Percentiles rank a stretch among this genome's conserved stretches.
Conservation (phyloP, 768 basidiomycete genomes). For the Crassisporium funariophilum region DNA sequence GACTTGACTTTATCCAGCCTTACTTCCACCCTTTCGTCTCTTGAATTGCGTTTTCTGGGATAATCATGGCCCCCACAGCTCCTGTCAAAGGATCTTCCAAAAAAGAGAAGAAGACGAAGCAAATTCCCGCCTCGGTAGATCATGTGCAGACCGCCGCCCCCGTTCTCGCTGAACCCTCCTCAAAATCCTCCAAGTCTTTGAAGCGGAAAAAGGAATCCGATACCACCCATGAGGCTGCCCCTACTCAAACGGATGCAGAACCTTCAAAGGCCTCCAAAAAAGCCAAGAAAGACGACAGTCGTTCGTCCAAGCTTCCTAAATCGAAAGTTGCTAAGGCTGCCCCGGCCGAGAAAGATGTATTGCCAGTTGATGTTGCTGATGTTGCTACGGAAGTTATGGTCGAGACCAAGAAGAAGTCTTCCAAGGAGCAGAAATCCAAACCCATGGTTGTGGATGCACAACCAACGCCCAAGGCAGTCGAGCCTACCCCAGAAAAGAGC, state of each 20-base stretch:
- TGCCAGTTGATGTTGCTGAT: too few relatives aligned
- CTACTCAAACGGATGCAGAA: conserved; percentile 14
- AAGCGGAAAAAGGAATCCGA: conserved; percentile 33
- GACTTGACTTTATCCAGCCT: neutral
- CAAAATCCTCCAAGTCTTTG: conserved; percentile 23
- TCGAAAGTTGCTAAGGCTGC: conserved; percentile 8
- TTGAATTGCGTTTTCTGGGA: conserved; percentile 5
- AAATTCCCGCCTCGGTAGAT: conserved; percentile 11
- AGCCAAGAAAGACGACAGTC: conserved; percentile 17
- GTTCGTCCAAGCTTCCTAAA: conserved; percentile 8
- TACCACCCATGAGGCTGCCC: conserved; percentile 10
- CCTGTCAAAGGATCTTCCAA: conserved; percentile 16
- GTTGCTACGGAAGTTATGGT: too few relatives aligned
- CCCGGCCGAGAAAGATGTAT: neutral
- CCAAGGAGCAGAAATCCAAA: too few relatives aligned
- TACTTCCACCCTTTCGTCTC: neutral
- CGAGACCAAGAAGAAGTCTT: too few relatives aligned
- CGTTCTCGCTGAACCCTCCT: conserved; percentile 9
- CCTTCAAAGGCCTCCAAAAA: conserved; percentile 14
- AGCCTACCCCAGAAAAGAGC: conserved; percentile 1
- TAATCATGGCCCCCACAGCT: conserved; percentile 9
- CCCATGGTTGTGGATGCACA: too few relatives aligned
- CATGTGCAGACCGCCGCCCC: conserved; percentile 2
- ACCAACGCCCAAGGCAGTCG: too few relatives aligned
- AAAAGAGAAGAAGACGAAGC: conserved; percentile 25